Conservation (phyloP, 805 yeast genomes). For the Dipodascus albidus region DNA sequence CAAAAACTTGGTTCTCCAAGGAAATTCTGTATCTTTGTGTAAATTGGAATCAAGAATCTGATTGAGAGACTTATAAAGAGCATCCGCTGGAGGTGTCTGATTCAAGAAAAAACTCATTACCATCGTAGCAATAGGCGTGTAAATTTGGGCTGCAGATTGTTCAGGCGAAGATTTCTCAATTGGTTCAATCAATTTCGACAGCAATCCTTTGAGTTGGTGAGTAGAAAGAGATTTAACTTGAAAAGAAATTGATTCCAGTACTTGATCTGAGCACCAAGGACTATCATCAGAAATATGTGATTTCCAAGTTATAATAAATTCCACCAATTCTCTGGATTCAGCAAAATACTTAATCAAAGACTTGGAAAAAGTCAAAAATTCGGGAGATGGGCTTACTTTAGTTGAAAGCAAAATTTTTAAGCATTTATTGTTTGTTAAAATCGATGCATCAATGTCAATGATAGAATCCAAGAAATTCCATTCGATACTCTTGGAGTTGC, state of each 20-base stretch:
- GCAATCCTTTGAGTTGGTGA: conserved; percentile 5
- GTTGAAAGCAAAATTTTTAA: conserved; percentile 2
- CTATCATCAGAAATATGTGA: neutral
- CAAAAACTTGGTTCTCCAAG: conserved; percentile 9
- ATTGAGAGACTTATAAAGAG: neutral
- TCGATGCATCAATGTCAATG: conserved; percentile 5
- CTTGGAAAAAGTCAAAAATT: neutral
- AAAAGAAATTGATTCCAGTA: conserved; percentile 4
- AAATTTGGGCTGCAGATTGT: neutral
- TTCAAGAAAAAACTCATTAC: conserved; percentile 4
- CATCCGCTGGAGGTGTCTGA: neutral
- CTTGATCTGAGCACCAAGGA: conserved; percentile 3
- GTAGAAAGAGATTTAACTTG: conserved; percentile 7
- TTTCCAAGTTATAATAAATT: conserved; percentile 5
- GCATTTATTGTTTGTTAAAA: neutral
- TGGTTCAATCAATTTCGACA: neutral
- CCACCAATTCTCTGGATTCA: conserved; percentile 1
- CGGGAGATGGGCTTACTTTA: neutral
- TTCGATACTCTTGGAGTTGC: conserved; percentile 3
- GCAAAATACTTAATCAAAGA: conserved; percentile 3
- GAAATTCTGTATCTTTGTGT: neutral
- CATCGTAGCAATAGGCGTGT: conserved; percentile 1
- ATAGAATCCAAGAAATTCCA: neutral
- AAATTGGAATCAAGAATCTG: neutral
- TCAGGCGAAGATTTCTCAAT: neutral